Percentiles rank a stretch among this genome's conserved stretches.
Conservation (phyloP, 306 rosid genomes). For the Chamaecrista fasciculata region DNA sequence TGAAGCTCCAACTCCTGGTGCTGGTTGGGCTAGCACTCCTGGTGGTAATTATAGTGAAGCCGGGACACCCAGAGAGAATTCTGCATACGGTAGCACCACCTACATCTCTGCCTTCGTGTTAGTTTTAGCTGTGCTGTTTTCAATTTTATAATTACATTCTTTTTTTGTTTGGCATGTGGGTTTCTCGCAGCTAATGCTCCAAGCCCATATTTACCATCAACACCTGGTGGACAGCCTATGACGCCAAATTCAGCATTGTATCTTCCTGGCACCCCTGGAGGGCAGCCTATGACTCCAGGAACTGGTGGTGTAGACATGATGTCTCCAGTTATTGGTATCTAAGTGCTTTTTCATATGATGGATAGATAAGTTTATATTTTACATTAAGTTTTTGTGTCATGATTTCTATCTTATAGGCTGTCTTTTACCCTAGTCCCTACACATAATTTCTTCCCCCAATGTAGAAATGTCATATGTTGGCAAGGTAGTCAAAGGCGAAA, state of each 20-base stretch:
- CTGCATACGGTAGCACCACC: conserved; percentile 62
- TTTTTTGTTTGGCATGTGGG: background rate
- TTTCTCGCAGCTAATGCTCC: conserved; percentile 87
- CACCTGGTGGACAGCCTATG: conserved; percentile 99
- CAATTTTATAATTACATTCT: conserved; percentile 12
- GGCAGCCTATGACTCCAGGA: conserved; percentile 99
- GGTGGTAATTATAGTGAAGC: conserved; percentile 92
- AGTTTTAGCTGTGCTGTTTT: background rate
- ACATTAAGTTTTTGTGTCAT: too few relatives aligned
- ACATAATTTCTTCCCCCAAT: too few relatives aligned
- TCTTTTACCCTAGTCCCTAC: too few relatives aligned
- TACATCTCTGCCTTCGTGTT: background rate
- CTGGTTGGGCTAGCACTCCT: conserved; percentile 96
- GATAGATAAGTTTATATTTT: too few relatives aligned
- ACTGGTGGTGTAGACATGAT: conserved; percentile 92
- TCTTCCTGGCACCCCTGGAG: conserved; percentile 99
- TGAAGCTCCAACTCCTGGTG: conserved; percentile 99
- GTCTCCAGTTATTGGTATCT: conserved; percentile 89
- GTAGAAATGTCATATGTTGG: too few relatives aligned
- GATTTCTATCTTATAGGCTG: too few relatives aligned
- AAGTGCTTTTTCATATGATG: background rate
- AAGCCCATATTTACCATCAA: conserved; percentile 97
- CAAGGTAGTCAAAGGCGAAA: too few relatives aligned
- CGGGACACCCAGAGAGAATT: conserved; percentile 84
- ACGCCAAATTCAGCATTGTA: conserved; percentile 94